These are phyloP conservation scores for Cyberlindnera misumaiensis DNA, from an alignment of 805 yeast species.

Conservation along the genomic window DNA sequence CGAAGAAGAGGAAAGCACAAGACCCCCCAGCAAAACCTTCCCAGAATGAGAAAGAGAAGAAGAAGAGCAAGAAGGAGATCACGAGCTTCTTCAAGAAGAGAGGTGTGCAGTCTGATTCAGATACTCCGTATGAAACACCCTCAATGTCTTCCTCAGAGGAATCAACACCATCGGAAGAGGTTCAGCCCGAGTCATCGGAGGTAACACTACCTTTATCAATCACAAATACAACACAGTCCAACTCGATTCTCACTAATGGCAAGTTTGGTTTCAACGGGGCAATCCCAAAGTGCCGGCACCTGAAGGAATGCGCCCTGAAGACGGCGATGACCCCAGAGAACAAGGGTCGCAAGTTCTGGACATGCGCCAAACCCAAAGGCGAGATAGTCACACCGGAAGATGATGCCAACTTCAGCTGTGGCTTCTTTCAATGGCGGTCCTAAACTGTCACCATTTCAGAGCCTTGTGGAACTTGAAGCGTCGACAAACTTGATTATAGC, in stretches of 20 bases:
- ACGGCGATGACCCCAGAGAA: constrained; percentile 38
- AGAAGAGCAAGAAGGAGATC: constrained; percentile 4
- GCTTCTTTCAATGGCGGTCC: constrained; percentile 46
- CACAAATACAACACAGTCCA: too few relatives aligned
- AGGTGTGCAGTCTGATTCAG: background rate
- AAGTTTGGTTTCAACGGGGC: constrained; percentile 15
- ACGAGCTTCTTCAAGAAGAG: constrained; percentile 11
- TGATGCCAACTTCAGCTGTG: constrained; percentile 36
- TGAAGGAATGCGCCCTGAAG: constrained; percentile 37
- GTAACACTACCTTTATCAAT: too few relatives aligned
- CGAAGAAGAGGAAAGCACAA: constrained; percentile 9
- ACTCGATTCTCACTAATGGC: constrained; percentile 10
- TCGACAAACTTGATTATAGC: background rate
- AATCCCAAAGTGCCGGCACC: constrained; percentile 43
- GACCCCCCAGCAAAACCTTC: background rate
- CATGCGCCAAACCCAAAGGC: constrained; percentile 36
- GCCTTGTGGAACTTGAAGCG: background rate
- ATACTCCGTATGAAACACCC: background rate
- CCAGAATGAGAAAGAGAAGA: constrained; percentile 11
- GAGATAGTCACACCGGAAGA: constrained; percentile 9
- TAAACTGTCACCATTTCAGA: background rate
- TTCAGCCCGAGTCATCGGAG: too few relatives aligned
- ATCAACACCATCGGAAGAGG: too few relatives aligned
- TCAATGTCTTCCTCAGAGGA: background rate
- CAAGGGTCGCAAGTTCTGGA: constrained; percentile 49